Evolutionary conservation across 2,329 filamentous ascomycete species (phyloP), one percentile per base, ranked within the genome.

Genomic region (Penicillium sp.): DNA sequence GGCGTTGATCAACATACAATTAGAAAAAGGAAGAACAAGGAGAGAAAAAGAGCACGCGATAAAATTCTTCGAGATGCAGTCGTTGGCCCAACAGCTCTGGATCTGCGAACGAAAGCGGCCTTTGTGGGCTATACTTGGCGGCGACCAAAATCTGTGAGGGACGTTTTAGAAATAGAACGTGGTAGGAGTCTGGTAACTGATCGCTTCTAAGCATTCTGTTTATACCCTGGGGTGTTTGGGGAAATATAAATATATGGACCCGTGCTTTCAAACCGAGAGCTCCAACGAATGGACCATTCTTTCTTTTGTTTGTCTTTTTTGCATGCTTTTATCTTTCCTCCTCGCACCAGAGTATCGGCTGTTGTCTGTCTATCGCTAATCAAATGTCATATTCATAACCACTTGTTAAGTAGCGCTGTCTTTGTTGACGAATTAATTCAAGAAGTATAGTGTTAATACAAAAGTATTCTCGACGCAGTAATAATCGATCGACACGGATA

Each of bases 121-220:
- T 97, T 97, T 71, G 74, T 95, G 60, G 93, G 93, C 0, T 99
- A 99, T 69, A 90, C 89, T 1, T 97, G 94, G 79, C 83, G 85
- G 35, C 72, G 74, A 45, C 74, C 75, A 3, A 74, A 70, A 52
- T 66, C 68, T 3, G 65, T 73, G 48, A 61, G 64, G 30, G 59
- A 71, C 58, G 71, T 68, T 2, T 60, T 76, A 16, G 65, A 66
- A n/a, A 61, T 61, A 24, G 68, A 73, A 43, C 63, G 69, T 56
- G 71, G 71, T 14, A 65, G 69, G 43, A 60, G 65, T 16, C 58
- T 53, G 40, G 43, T 64, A 16, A 20, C 9, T 46, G 48, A 40
- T 52, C 42, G 45, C 7, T 40, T 40, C 21, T 30, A 47, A 14
- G 45, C 18, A 24, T 21, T 47, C 43, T 24, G 18, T 47, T 47